These are phyloP conservation scores for Chernovozyma sophiae-reginae DNA, from an alignment of 1,139 yeast species.

Conservation along the genomic window DNA sequence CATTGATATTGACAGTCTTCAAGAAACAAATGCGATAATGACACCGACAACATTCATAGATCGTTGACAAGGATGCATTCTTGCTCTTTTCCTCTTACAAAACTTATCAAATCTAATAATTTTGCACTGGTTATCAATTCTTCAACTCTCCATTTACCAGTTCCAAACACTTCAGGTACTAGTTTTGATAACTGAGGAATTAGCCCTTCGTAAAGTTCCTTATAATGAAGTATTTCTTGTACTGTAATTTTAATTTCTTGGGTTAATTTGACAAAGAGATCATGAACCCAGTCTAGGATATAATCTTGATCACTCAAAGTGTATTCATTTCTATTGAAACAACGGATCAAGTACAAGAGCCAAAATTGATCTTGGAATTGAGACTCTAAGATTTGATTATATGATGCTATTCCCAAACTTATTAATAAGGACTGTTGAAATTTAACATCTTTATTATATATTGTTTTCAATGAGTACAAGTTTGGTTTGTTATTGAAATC, in stretches of 20 bases:
- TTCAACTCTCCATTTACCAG: constrained; percentile 63
- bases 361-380: constrained; percentile 57
- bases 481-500: constrained; percentile 35
- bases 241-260: constrained; percentile 35
- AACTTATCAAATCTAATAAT: constrained; percentile 54
- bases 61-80: constrained; percentile 63
- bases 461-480: constrained; percentile 49
- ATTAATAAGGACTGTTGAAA: constrained; percentile 55
- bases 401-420: constrained; percentile 53
- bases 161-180: constrained; percentile 58
- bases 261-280: constrained; percentile 39
- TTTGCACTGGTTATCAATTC: constrained; percentile 57
- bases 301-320: constrained; percentile 22
- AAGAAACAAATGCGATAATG: no score
- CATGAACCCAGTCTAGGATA: constrained; percentile 52
- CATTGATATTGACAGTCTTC: no score
- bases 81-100: constrained; percentile 54
- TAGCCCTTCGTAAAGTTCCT: constrained; percentile 50
- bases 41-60: no score
- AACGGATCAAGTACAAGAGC: constrained; percentile 60
- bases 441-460: constrained; percentile 50
- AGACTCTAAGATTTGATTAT: constrained; percentile 45
- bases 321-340: constrained; percentile 44
- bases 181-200: constrained; percentile 49
- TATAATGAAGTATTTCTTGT: constrained; percentile 52